Base-by-base conservation (phyloP, 2,329 filamentous ascomycete species). In the Clathrospora elynae region DNA sequence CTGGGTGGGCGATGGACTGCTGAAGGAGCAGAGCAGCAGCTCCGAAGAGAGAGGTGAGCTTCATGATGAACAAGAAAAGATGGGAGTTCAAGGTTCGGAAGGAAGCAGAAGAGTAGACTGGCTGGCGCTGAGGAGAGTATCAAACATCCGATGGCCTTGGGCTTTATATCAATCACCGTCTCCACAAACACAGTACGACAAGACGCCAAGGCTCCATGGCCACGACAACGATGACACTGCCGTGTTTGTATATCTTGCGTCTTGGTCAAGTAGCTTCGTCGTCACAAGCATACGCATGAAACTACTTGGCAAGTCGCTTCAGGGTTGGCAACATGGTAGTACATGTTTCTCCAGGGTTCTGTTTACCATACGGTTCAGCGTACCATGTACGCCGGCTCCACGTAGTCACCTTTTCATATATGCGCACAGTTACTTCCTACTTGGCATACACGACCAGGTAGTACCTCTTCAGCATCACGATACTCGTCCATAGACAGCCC, bases 1-100 rank as follows among this genome's bases (percentile, higher is more conserved):
- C 71, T 0, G 71, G 71, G 26, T 74, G 72, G 16, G 72, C 68
- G 39, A 54, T 19, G n/a, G 54, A 46, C 22, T 55, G 51, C 32
- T 60, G 56, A 26, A 56, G 51, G n/a, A 66, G 54, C 23, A 71
- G 45, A 33, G 55, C 51, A 34, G 55, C 51, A 34, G 58, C 52
- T 32, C 56, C 55, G 22, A 66, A 28, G 17, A 66, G 42, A 22
- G 57, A 44, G 7, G 64, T 53, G 18, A 62, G 31, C 45, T 57
- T 56, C 59, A 64, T 64, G 28, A 25, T 54, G 49, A 33, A 14
- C 13, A 28, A 42, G 30, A 14, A 18, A 39, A 16, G 9, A 12
- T 25, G 23, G 25, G n/a, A n/a, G n/a, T n/a, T n/a, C n/a, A n/a
- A n/a, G n/a, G n/a, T n/a, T n/a, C n/a, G 16, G 3, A 4, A 12